phyloP scores from a whole-genome alignment of 2,329 filamentous ascomycete species.

The Stagonosporopsis vannaccii region DNA sequence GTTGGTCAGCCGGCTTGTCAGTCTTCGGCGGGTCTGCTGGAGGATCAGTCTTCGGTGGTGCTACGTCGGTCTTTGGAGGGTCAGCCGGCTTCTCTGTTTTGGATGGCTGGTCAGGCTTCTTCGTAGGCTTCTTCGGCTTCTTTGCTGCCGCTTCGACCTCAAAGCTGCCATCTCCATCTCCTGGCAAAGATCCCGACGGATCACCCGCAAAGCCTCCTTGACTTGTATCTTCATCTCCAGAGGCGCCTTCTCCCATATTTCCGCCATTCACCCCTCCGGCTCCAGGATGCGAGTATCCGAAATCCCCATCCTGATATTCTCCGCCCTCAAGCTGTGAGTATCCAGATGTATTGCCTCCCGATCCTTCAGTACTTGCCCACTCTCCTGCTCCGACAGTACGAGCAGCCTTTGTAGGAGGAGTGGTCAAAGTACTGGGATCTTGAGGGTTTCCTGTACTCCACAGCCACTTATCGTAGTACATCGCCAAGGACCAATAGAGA shows the following conservation, averaged over 20 bases:
- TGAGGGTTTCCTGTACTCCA: constrained; percentile 22
- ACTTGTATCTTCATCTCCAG: too few species aligned
- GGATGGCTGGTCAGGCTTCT: background rate
- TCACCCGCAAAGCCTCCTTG: too few species aligned
- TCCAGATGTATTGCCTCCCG: too few species aligned
- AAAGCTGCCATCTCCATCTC: background rate
- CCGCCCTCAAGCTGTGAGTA: too few species aligned
- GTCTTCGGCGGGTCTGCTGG: constrained; percentile 6
- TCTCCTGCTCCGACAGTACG: background rate
- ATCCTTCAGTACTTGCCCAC: too few species aligned
- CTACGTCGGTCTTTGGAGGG: constrained; percentile 1
- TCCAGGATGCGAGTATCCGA: too few species aligned
- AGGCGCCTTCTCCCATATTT: too few species aligned
- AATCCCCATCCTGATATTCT: too few species aligned
- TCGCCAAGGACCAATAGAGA: constrained; percentile 19
- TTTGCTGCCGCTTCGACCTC: constrained; percentile 7
- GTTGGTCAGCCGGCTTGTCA: constrained; percentile 3
- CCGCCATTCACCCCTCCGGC: too few species aligned
- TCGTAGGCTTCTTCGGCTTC: constrained; percentile 12
- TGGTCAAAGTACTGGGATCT: background rate
- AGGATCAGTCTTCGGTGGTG: too few species aligned
- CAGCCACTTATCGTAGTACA: constrained; percentile 18
- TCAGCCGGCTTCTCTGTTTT: constrained; percentile 7
- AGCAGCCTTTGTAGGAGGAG: constrained; percentile 1
- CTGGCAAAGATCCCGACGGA: background rate